Conservation (phyloP, 495 filamentous ascomycete genomes). For the Venustampulla echinocandica region DNA sequence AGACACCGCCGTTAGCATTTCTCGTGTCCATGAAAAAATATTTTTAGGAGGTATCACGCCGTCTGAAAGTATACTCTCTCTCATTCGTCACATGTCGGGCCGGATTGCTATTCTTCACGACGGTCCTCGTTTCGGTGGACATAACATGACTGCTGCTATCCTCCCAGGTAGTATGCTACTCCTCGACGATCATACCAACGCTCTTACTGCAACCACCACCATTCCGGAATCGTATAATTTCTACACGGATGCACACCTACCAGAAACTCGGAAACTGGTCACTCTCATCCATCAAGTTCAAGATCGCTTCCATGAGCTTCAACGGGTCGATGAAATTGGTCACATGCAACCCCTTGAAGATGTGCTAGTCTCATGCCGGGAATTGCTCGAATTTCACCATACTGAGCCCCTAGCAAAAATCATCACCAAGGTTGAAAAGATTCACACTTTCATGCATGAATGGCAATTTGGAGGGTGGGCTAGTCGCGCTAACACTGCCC, state of each 20-base stretch:
- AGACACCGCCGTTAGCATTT: slow-evolving; percentile 36
- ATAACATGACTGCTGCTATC: slow-evolving; percentile 37
- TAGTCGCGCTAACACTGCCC: slow-evolving; percentile 65
- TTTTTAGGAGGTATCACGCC: slow-evolving; percentile 32
- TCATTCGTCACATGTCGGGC: slow-evolving; percentile 31
- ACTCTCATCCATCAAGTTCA: slow-evolving; percentile 55
- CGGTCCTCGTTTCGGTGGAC: background rate
- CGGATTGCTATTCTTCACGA: slow-evolving; percentile 15
- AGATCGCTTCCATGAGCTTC: slow-evolving; percentile 60
- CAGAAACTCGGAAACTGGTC: slow-evolving; percentile 63
- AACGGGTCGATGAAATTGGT: slow-evolving; percentile 46
- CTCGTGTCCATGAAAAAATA: slow-evolving; percentile 38
- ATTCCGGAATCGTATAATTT: slow-evolving; percentile 62
- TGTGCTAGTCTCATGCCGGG: slow-evolving; percentile 62
- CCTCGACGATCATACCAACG: slow-evolving; percentile 48
- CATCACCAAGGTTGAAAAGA: slow-evolving; percentile 72
- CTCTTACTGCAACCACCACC: slow-evolving; percentile 34
- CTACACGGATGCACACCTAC: slow-evolving; percentile 71
- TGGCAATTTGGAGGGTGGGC: slow-evolving; percentile 82
- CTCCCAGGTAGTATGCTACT: slow-evolving; percentile 58
- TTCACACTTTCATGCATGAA: slow-evolving; percentile 74
- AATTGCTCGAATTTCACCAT: slow-evolving; percentile 64
- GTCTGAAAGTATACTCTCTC: slow-evolving; percentile 27
- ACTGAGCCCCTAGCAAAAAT: slow-evolving; percentile 80
- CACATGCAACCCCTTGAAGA: slow-evolving; percentile 58